These are phyloP conservation scores for Ocimum tenuiflorum DNA, from an alignment of 257 asterid species.

Conservation along the genomic window DNA sequence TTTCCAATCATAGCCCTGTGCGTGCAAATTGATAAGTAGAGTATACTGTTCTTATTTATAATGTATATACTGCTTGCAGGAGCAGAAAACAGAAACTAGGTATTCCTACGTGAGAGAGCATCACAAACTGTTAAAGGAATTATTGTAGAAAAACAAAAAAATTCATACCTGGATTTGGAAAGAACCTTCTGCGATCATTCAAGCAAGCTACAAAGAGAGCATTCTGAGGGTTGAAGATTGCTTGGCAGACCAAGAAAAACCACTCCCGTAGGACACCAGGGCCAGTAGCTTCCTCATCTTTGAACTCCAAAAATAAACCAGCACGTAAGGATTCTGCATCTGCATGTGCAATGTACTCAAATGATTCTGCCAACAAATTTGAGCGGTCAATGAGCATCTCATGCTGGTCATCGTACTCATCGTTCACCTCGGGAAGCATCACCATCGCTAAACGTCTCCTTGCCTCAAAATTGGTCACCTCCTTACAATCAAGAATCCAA, in stretches of 20 bases:
- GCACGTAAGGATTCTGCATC: slow-evolving; percentile 56
- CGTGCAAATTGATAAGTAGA: slow-evolving; percentile 1
- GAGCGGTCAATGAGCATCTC: slow-evolving; percentile 97
- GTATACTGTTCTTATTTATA: neutral
- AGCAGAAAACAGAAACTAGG: neutral
- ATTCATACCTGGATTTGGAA: slow-evolving; percentile 83
- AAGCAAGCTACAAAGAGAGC: slow-evolving; percentile 89
- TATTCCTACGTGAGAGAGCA: neutral
- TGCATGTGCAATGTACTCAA: slow-evolving; percentile 63
- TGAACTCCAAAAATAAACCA: slow-evolving; percentile 93
- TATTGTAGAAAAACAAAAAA: neutral
- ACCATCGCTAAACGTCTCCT: slow-evolving; percentile 74
- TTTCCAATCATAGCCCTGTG: neutral
- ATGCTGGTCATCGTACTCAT: slow-evolving; percentile 72
- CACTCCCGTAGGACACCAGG: slow-evolving; percentile 97
- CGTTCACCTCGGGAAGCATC: slow-evolving; percentile 84
- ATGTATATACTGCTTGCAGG: slow-evolving; percentile 5
- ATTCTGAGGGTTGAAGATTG: slow-evolving; percentile 80
- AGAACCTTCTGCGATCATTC: slow-evolving; percentile 90
- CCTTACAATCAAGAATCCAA: slow-evolving; percentile 76
- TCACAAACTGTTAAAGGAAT: neutral
- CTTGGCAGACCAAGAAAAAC: slow-evolving; percentile 91
- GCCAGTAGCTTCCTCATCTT: slow-evolving; percentile 96
- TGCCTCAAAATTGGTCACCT: slow-evolving; percentile 69
- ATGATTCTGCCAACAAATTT: slow-evolving; percentile 68